Evolutionary conservation across 208 protist genomes (phyloP), one percentile per base, ranked within the genome.

Genomic region (Leishmania braziliensis): DNA sequence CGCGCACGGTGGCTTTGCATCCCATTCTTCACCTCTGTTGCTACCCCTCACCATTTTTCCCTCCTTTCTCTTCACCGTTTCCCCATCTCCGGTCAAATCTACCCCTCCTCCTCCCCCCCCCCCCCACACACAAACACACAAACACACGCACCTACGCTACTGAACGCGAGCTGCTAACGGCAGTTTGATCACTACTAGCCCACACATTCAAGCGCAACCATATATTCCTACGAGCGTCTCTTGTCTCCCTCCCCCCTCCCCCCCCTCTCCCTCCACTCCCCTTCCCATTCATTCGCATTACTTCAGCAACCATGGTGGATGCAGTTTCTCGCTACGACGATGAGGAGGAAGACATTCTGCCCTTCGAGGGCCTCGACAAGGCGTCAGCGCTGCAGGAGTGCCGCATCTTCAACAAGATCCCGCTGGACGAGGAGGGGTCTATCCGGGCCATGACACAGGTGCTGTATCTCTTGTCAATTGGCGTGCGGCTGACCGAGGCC

Each of bases 321-420:
- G 75, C 78, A 46, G 68, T 43, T 53, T 86, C 86, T 62, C 79
- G 75, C 29, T 91, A 92, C 83, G 92, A 96, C 63, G 90, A 95
- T n/a, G 90, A 91, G 48, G 90, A 95, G 85, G 91, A 94, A 73
- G 88, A 96, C 9, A 60, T 78, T n/a, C 80, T 98, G 39, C 97
- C 97, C 36, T 99, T 99, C 83, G 86, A 93, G 29, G 89, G 92
- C 50, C 74, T 99, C 29, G 97, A 99, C 76, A 99, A 99, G 91
- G 91, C 94, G 33, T 86, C 89, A 16, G 95, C 98, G 23, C 86
- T 99, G 60, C 99, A 99, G 87, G 92, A 99, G 73, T 98, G 96
- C 72, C 93, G 98, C 68, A 88, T 98, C 63, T 99, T 99, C 82
- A 98, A 99, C 85, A 93, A 98, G 56, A 88, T 95, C 43, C 92